These are phyloP conservation scores for Erysimum cheiranthoides DNA, from an alignment of 345 rosid species.

Conservation along the genomic window DNA sequence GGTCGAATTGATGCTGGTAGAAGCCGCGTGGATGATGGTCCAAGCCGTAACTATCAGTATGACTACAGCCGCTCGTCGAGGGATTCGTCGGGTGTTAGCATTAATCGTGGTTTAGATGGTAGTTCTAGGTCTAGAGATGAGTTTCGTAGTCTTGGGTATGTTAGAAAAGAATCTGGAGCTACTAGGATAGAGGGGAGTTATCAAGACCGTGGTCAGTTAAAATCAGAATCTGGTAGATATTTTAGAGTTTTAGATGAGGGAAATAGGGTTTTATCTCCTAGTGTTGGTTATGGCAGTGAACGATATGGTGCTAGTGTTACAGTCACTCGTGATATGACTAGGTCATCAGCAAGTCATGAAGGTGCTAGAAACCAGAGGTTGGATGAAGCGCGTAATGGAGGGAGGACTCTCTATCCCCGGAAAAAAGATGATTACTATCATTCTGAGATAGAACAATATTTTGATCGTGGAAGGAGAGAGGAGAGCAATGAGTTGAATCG, in stretches of 20 bases:
- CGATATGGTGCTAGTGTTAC: constrained; percentile 41
- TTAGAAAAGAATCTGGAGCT: constrained; percentile 47
- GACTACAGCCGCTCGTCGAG: constrained; percentile 51
- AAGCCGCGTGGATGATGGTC: constrained; percentile 24
- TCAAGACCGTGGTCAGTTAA: constrained; percentile 46
- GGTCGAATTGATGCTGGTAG: constrained; percentile 41
- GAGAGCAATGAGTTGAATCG: constrained; percentile 52
- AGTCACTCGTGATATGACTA: constrained; percentile 39
- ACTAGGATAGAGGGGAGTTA: constrained; percentile 42
- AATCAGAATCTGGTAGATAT: constrained; percentile 50
- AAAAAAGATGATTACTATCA: constrained; percentile 52
- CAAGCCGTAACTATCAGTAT: constrained; percentile 46
- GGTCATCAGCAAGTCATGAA: constrained; percentile 41
- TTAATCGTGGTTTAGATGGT: constrained; percentile 54
- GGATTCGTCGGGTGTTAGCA: constrained; percentile 38
- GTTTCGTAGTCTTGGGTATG: constrained; percentile 42
- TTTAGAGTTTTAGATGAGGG: constrained; percentile 48
- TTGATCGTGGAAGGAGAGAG: constrained; percentile 60
- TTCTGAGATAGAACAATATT: constrained; percentile 50
- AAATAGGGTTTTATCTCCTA: constrained; percentile 45
- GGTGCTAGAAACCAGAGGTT: constrained; percentile 51
- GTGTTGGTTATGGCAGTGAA: constrained; percentile 45
- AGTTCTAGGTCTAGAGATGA: constrained; percentile 61
- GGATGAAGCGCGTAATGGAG: constrained; percentile 44
- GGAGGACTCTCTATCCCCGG: constrained; percentile 42